A percentile compares a stretch with the other conserved stretches of the same genome.
Evolutionary conservation across 2,329 filamentous ascomycete species (phyloP).

Genomic region (Hymenoscyphus albidus): DNA sequence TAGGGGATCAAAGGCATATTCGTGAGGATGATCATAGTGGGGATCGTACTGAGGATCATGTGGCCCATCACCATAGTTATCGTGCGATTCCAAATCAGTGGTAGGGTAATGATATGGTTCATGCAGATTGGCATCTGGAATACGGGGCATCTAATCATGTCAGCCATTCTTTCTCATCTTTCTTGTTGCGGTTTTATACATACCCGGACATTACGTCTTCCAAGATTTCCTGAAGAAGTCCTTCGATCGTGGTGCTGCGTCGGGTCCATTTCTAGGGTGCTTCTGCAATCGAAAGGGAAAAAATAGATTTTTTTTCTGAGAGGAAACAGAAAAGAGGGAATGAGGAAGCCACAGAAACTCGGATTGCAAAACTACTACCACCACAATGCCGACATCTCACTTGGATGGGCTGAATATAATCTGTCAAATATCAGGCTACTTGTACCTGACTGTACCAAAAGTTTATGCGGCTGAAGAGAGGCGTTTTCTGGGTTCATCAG

Average conservation of each 20-base stretch:
- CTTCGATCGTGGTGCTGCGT: not conserved
- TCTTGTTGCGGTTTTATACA: not conserved
- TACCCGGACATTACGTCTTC: constrained; percentile 10
- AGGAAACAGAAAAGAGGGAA: not conserved
- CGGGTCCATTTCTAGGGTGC: not conserved
- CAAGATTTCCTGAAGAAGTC: not conserved
- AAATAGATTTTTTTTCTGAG: no score
- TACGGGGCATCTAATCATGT: constrained; percentile 11
- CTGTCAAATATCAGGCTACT: not conserved
- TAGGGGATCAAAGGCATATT: constrained; percentile 16
- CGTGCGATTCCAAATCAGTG: constrained; percentile 6
- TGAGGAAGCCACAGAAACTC: not conserved
- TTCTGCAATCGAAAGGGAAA: not conserved
- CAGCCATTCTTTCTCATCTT: not conserved
- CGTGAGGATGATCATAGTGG: constrained; percentile 9
- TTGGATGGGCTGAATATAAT: constrained; percentile 6
- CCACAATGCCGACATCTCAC: constrained; percentile 6
- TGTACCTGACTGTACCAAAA: not conserved
- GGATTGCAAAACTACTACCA: not conserved
- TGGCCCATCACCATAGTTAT: constrained; percentile 9
- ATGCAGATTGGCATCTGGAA: constrained; percentile 9
- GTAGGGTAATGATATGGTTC: constrained; percentile 6
- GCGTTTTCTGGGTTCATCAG: constrained; percentile 5
- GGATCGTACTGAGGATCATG: constrained; percentile 1
- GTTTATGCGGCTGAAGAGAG: constrained; percentile 7